These are phyloP conservation scores for Aegilops tauschii DNA, from an alignment of 176 grass and related monocot species.

Conservation along the genomic window DNA sequence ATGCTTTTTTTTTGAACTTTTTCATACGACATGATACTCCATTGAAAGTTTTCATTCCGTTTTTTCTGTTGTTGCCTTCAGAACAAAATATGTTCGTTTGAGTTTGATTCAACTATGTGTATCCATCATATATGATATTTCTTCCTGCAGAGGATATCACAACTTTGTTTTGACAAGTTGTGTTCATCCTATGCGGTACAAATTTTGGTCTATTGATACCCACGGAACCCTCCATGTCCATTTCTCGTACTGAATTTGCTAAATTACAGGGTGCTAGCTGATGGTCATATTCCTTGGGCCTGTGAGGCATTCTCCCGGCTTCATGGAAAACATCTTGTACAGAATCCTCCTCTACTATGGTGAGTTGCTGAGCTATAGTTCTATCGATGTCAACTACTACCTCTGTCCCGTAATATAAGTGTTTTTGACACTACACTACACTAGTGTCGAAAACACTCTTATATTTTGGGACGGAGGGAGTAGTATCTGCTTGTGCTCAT, in stretches of 20 bases:
- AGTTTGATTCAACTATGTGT: neutral
- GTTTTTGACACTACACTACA: too few relatives aligned
- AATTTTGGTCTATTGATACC: neutral
- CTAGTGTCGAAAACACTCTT: too few relatives aligned
- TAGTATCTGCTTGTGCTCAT: neutral
- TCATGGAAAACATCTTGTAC: conserved; percentile 73
- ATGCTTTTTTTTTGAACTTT: neutral
- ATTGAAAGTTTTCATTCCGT: neutral
- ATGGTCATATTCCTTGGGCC: conserved; percentile 96
- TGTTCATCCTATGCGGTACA: neutral
- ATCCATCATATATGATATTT: neutral
- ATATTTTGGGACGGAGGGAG: too few relatives aligned
- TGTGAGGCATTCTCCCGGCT: conserved; percentile 75
- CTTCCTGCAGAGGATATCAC: neutral
- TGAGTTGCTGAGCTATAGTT: conserved; percentile 20
- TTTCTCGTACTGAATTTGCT: conserved; percentile 19
- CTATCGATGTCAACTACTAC: neutral
- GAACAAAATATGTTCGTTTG: neutral
- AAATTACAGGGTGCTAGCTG: conserved; percentile 80
- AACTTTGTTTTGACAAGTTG: neutral
- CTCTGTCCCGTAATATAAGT: too few relatives aligned
- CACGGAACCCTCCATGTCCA: neutral
- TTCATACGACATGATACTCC: neutral
- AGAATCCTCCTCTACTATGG: conserved; percentile 68
- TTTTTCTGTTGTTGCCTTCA: neutral